phyloP scores from a whole-genome alignment of 2,329 filamentous ascomycete genomes.

The Bertia moriformis region DNA sequence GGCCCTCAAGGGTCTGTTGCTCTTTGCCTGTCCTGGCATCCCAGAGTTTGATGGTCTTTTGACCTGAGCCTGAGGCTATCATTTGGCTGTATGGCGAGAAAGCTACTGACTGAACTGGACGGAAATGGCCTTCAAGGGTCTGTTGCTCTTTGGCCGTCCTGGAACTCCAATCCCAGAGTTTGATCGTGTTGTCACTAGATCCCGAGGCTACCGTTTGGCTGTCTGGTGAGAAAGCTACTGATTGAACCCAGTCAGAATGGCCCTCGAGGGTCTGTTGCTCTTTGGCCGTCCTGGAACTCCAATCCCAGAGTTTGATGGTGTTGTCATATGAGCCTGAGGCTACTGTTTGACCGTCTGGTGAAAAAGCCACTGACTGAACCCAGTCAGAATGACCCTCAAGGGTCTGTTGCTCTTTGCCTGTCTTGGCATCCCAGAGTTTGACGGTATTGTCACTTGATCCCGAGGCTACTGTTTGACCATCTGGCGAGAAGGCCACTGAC shows the following conservation, averaged over 20 bases:
- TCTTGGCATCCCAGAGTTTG: slow-evolving; percentile 2
- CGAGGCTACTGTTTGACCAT: not conserved
- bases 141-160: not conserved
- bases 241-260: not conserved
- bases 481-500: not conserved
- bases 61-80: not conserved
- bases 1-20: not conserved
- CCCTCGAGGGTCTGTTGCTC: not conserved
- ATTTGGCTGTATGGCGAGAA: not conserved
- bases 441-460: not conserved
- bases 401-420: not conserved
- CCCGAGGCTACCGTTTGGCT: not conserved
- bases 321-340: slow-evolving; percentile 2
- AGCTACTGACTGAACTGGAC: not conserved
- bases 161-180: not conserved
- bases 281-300: not conserved
- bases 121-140: not conserved
- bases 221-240: not conserved
- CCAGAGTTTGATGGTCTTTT: slow-evolving; percentile 1
- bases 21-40: not conserved
- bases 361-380: slow-evolving; percentile 3
- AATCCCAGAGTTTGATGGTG: slow-evolving; percentile 4
- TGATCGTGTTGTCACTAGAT: not conserved
- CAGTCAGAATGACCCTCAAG: slow-evolving; percentile 1
- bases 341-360: slow-evolving; percentile 3